Percentiles rank a stretch among this genome's conserved stretches.
These are phyloP conservation scores for Plasmodium fragile DNA, from an alignment of 169 alveolate genomes.

Conservation along the genomic window DNA sequence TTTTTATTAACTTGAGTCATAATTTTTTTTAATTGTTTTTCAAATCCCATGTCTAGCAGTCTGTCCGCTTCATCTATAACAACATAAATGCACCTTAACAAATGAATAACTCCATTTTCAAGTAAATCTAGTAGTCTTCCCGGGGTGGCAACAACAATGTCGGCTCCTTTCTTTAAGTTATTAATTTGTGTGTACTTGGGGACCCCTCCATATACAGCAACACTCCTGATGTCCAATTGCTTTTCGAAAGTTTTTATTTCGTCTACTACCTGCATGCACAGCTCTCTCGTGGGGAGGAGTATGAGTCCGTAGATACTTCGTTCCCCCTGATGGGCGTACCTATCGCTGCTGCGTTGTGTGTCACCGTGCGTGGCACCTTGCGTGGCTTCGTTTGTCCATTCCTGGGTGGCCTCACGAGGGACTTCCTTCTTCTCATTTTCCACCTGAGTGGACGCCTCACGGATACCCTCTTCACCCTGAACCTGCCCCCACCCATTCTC, in stretches of 20 bases:
- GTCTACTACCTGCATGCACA: constrained; percentile 89
- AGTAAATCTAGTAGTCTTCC: constrained; percentile 96
- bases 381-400: background rate
- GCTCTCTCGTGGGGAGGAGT: constrained; percentile 92
- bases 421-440: constrained; percentile 83
- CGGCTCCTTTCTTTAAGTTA: constrained; percentile 92
- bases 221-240: constrained; percentile 82
- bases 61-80: constrained; percentile 99
- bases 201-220: constrained; percentile 91
- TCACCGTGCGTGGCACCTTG: constrained; percentile 11
- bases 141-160: constrained; percentile 97
- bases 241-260: constrained; percentile 84
- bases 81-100: constrained; percentile 93
- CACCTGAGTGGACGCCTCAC: constrained; percentile 66
- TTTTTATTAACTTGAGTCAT: constrained; percentile 94
- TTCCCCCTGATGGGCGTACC: constrained; percentile 68
- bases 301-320: constrained; percentile 83
- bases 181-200: constrained; percentile 81
- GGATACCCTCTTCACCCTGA: constrained; percentile 84
- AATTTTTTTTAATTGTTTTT: constrained; percentile 91
- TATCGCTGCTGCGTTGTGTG: constrained; percentile 67
- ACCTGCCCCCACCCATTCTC: constrained; percentile 67
- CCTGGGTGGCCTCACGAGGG: constrained; percentile 19
- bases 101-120: constrained; percentile 87
- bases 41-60: constrained; percentile 98